Evolutionary conservation across 2,329 filamentous ascomycete species (phyloP), one percentile per base, ranked within the genome.

Genomic region (Lachnellula subtilissima): DNA sequence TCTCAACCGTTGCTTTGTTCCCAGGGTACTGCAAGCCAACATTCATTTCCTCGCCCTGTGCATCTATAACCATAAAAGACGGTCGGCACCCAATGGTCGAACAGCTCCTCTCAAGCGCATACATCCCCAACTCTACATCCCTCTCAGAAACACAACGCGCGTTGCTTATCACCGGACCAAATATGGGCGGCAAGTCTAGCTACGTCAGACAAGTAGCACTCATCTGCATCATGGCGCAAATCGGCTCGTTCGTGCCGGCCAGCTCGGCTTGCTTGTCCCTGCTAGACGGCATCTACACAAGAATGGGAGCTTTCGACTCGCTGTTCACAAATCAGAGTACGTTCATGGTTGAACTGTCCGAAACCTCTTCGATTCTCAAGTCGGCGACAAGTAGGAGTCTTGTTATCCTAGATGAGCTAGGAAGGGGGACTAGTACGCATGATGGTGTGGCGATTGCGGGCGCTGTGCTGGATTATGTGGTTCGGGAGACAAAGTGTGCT

Each of bases 121-220:
- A 97, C 73, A 96, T 99, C 56, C 93, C 94, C 48, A 99, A 99
- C 73, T 84, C 88, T 66, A 88, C 91, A 11, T 75, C 82, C 2
- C 82, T 97, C 82, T 84, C 0, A 81, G 89, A 5, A 97, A 64
- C 3, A 5, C 42, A 45, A 11, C 64, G 67, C 39, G 67, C 68
- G 11, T 62, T 70, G 0, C 86, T 97, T 54, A 87, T 99, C 66
- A 99, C 94, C 0, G 94, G 94, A 0, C 94, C 94, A 32, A 99
- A 99, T 75, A 99, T 99, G 94, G 94, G 94, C 66, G 94, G 94
- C 55, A 99, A 99, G 70, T 96, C 91, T n/a, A 94, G 88, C 56
- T 99, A 96, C 71, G 93, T 99, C 22, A 90, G 94, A 52, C 89
- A 92, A 63, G 85, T 96, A 46, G 93, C 94, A 9, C 83, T 99